Evolutionary conservation across 768 basidiomycete genomes (phyloP).

Genomic region (Cyclocybe cylindracea): DNA sequence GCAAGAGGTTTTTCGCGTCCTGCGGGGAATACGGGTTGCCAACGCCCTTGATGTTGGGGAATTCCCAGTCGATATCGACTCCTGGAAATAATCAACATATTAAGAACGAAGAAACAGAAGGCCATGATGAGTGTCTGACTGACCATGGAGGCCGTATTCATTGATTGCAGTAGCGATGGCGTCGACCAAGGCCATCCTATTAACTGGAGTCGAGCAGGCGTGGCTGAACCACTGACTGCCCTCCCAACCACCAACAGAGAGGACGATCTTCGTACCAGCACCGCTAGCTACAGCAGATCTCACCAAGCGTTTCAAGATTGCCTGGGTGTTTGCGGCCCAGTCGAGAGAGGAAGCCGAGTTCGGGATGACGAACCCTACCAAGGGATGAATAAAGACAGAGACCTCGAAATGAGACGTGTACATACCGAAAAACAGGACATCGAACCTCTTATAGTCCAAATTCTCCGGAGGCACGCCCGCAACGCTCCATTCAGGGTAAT

Average conservation of each 20-base stretch:
- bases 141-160: constrained; percentile 61
- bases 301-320: constrained; percentile 58
- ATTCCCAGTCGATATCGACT: constrained; percentile 69
- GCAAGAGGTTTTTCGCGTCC: constrained; percentile 65
- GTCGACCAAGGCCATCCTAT: constrained; percentile 52
- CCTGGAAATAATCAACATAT: constrained; percentile 18
- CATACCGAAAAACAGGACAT: constrained; percentile 66
- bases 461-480: constrained; percentile 50
- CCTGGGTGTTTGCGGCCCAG: constrained; percentile 50
- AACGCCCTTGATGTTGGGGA: constrained; percentile 60
- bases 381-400: not conserved
- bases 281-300: constrained; percentile 50
- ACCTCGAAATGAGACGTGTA: not conserved
- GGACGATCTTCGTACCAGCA: constrained; percentile 59
- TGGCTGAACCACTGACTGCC: constrained; percentile 65
- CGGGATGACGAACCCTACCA: constrained; percentile 64
- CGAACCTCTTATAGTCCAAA: constrained; percentile 64
- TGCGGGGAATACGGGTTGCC: constrained; percentile 57
- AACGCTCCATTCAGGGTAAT: constrained; percentile 55
- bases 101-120: constrained; percentile 28
- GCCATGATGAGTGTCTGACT: constrained; percentile 25
- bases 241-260: constrained; percentile 73
- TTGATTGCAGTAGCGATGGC: constrained; percentile 54
- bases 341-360: constrained; percentile 51
- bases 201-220: constrained; percentile 44